A percentile compares a stretch with the other conserved stretches of the same genome.
Conservation (phyloP, 129 eudicot species). For the Ambrosia artemisiifolia region DNA sequence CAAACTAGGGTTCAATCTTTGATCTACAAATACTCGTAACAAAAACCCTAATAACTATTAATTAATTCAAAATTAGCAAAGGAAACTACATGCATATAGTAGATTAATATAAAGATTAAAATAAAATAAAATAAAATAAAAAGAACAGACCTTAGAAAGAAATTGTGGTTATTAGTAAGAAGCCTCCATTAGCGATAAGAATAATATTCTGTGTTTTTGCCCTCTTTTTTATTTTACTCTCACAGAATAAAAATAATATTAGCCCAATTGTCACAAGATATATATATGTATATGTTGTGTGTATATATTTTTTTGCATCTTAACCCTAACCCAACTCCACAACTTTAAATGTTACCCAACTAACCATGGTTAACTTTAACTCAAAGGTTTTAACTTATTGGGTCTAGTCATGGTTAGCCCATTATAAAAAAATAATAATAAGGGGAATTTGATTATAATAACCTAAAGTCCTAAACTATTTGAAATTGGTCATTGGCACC, state of each 20-base stretch:
- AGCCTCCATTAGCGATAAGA: slow-evolving; percentile 19
- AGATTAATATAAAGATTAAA: slow-evolving; percentile 3
- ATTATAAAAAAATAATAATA: too few species aligned
- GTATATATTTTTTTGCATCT: neutral
- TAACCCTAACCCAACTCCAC: slow-evolving; percentile 15
- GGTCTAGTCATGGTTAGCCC: neutral
- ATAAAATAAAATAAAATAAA: too few species aligned
- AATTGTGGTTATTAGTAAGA: neutral
- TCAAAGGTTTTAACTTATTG: neutral
- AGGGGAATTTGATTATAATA: too few species aligned
- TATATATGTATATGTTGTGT: neutral
- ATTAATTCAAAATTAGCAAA: neutral
- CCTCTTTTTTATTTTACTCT: slow-evolving; percentile 17
- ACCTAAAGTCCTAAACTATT: too few species aligned
- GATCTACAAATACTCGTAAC: slow-evolving; percentile 14
- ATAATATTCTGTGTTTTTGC: slow-evolving; percentile 20
- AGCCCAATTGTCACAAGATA: slow-evolving; percentile 9
- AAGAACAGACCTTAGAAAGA: slow-evolving; percentile 30
- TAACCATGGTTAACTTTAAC: slow-evolving; percentile 28
- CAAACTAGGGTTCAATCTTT: slow-evolving; percentile 18
- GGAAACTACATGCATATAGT: neutral
- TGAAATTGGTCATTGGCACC: too few species aligned
- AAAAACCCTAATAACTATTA: slow-evolving; percentile 26
- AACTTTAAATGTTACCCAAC: neutral
- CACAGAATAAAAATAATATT: neutral